Evolutionary conservation across 345 rosid species (phyloP).

Genomic region (Hibiscus syriacus): DNA sequence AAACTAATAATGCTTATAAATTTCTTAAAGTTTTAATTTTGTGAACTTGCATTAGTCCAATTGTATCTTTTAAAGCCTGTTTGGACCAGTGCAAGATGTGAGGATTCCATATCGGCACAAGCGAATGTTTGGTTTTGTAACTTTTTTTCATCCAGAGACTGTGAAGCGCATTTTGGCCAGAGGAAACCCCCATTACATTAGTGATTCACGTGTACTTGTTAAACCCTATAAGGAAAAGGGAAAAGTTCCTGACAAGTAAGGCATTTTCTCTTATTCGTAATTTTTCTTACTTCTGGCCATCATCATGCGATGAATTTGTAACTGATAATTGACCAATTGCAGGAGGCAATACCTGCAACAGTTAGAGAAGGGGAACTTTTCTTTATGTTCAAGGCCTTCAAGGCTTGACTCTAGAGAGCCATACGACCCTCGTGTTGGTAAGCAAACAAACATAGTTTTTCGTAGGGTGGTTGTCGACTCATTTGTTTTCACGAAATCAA

Average conservation of each 20-base stretch:
- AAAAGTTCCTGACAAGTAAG: slow-evolving; percentile 68
- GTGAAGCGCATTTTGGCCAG: slow-evolving; percentile 75
- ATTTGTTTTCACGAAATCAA: not conserved
- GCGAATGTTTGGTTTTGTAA: slow-evolving; percentile 98
- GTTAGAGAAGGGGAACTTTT: slow-evolving; percentile 66
- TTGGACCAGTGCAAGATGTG: slow-evolving; percentile 95
- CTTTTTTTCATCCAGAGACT: slow-evolving; percentile 75
- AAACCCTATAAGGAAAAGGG: slow-evolving; percentile 99
- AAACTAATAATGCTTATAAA: slow-evolving; percentile 19
- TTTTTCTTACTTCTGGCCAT: slow-evolving; percentile 2
- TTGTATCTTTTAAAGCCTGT: slow-evolving; percentile 41
- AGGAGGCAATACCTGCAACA: slow-evolving; percentile 74
- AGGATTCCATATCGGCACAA: slow-evolving; percentile 98
- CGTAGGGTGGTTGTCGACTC: slow-evolving; percentile 9
- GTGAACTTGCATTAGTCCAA: not conserved
- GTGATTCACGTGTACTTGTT: slow-evolving; percentile 94
- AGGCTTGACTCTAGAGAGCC: slow-evolving; percentile 58
- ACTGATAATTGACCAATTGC: slow-evolving; percentile 23
- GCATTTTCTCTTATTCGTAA: not conserved
- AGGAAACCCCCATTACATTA: slow-evolving; percentile 95
- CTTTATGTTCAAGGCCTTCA: slow-evolving; percentile 63
- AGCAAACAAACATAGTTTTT: slow-evolving; percentile 21
- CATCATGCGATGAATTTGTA: slow-evolving; percentile 6
- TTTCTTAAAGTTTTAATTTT: slow-evolving; percentile 6
- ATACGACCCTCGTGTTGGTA: slow-evolving; percentile 57